A percentile compares a stretch with the other conserved stretches of the same genome.
These are phyloP conservation scores for Metarhizium anisopliae DNA, from an alignment of 2,329 filamentous ascomycete genomes.

Conservation along the genomic window DNA sequence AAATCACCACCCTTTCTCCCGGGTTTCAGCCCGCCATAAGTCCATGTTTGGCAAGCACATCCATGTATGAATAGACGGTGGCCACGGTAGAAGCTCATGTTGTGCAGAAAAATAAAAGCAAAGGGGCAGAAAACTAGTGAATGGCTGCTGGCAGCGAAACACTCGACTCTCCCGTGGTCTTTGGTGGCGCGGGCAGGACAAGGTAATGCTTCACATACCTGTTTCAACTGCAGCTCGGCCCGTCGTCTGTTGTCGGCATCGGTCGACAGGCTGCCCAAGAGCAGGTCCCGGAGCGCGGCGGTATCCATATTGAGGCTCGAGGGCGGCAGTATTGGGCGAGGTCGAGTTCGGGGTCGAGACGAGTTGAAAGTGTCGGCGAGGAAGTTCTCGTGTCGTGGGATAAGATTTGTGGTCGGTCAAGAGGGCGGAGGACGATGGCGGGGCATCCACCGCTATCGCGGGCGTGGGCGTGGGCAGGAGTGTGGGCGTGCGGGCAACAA, in stretches of 20 bases:
- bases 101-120: neutral
- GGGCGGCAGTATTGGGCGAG: conserved; percentile 1
- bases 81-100: neutral
- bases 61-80: neutral
- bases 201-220: conserved; percentile 39
- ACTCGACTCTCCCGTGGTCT: neutral
- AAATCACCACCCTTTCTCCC: too few relatives aligned
- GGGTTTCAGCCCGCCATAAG: neutral
- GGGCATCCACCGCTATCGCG: conserved; percentile 4
- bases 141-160: neutral
- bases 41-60: neutral
- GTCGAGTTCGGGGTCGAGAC: neutral
- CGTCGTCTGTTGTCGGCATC: conserved; percentile 67
- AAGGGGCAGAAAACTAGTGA: too few relatives aligned
- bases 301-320: conserved; percentile 52
- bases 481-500: neutral
- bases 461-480: neutral
- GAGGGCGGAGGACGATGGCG: conserved; percentile 3
- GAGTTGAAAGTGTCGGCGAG: neutral
- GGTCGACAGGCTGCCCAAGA: conserved; percentile 65
- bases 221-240: conserved; percentile 74
- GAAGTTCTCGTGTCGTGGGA: neutral
- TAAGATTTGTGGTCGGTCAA: conserved; percentile 3
- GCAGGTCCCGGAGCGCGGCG: conserved; percentile 64
- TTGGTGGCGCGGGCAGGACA: neutral